Evolutionary conservation across 495 filamentous ascomycete species (phyloP).

Genomic region (Aspergillus saccharolyticus): DNA sequence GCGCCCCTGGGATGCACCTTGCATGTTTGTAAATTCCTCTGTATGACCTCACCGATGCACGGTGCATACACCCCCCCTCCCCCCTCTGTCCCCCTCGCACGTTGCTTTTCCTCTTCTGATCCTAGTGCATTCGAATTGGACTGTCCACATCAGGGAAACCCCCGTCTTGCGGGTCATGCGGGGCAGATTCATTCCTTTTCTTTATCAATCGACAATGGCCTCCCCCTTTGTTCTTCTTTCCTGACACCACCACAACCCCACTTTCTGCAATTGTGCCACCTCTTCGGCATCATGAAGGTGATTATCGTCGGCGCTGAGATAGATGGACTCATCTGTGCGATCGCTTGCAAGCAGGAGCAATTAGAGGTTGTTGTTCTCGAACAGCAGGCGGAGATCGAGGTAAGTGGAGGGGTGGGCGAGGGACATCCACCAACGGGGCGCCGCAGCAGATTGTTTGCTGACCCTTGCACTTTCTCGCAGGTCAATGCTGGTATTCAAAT

Average conservation of each 20-base stretch:
- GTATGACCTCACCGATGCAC: neutral
- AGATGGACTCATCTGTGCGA: neutral
- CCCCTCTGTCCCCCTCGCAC: neutral
- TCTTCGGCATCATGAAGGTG: conserved; percentile 1
- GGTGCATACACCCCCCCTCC: neutral
- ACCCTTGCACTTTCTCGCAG: neutral
- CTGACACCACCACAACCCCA: neutral
- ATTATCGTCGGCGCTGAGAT: conserved; percentile 3
- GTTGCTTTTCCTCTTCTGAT: neutral
- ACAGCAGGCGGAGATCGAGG: neutral
- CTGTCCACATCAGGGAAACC: neutral
- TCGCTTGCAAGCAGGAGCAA: neutral
- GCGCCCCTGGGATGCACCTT: neutral
- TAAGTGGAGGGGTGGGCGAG: neutral
- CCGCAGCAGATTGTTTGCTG: too few relatives aligned
- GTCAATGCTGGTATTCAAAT: conserved; percentile 3
- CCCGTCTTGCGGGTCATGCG: neutral
- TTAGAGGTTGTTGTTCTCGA: neutral
- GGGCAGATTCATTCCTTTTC: neutral
- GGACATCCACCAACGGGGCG: too few relatives aligned
- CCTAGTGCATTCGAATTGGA: neutral
- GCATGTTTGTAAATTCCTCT: neutral
- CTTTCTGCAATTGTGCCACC: neutral
- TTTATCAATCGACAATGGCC: neutral
- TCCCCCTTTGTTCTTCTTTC: neutral